Conservation (phyloP, 208 protist genomes). For the Strigomonas galati region DNA sequence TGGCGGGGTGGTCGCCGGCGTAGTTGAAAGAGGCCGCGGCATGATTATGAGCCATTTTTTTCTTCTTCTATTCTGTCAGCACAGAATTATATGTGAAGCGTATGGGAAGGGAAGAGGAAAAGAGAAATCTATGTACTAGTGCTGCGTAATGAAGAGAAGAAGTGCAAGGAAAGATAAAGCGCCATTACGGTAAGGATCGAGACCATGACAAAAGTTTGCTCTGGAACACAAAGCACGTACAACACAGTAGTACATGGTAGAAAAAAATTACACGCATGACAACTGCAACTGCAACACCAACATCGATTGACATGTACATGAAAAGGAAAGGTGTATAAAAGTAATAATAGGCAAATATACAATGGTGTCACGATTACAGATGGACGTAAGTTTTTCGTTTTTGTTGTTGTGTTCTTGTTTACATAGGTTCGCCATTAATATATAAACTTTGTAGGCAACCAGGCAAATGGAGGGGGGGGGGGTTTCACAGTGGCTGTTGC, state of each 20-base stretch:
- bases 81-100: too few relatives aligned
- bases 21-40: neutral
- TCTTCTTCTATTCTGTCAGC: neutral
- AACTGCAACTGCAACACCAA: conserved; percentile 4
- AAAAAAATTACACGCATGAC: conserved; percentile 8
- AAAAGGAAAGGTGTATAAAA: conserved; percentile 19
- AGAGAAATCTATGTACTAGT: too few relatives aligned
- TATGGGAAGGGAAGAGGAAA: too few relatives aligned
- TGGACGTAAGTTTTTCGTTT: neutral
- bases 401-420: conserved; percentile 9
- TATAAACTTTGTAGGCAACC: too few relatives aligned
- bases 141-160: too few relatives aligned
- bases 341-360: conserved; percentile 6
- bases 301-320: conserved; percentile 8
- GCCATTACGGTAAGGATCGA: too few relatives aligned
- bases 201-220: too few relatives aligned
- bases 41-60: neutral
- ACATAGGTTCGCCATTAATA: neutral
- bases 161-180: too few relatives aligned
- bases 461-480: too few relatives aligned
- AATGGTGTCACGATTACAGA: conserved; percentile 1
- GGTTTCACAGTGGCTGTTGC: too few relatives aligned
- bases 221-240: too few relatives aligned
- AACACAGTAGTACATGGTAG: too few relatives aligned
- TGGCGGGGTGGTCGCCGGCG: neutral